Evolutionary conservation across 2,329 filamentous ascomycete species (phyloP).

Genomic region (Arthrobotrys iridis): DNA sequence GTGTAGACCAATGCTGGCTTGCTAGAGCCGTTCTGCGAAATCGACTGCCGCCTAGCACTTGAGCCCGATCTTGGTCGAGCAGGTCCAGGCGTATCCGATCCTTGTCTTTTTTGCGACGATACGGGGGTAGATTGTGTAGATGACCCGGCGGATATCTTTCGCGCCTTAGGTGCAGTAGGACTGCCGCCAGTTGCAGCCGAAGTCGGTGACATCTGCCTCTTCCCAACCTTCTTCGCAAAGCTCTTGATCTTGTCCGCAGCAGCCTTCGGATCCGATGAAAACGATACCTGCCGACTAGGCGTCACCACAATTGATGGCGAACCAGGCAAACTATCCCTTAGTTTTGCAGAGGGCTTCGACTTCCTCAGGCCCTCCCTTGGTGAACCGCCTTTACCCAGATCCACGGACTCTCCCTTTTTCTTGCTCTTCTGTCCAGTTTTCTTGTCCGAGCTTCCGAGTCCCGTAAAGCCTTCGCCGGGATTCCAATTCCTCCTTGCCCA

Average conservation of each 20-base stretch:
- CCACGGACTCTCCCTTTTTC: slow-evolving; percentile 32
- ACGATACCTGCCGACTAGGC: slow-evolving; percentile 47
- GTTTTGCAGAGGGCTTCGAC: slow-evolving; percentile 44
- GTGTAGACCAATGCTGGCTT: slow-evolving; percentile 41
- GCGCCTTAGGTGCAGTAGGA: slow-evolving; percentile 28
- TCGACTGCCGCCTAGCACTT: slow-evolving; percentile 29
- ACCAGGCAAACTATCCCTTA: slow-evolving; percentile 42
- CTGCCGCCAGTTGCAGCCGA: slow-evolving; percentile 2
- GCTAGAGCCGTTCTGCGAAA: slow-evolving; percentile 28
- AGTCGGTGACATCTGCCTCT: slow-evolving; percentile 38
- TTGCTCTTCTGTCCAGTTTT: slow-evolving; percentile 28
- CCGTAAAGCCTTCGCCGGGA: slow-evolving; percentile 60
- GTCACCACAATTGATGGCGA: slow-evolving; percentile 51
- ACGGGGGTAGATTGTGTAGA: slow-evolving; percentile 42
- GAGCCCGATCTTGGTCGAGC: slow-evolving; percentile 40
- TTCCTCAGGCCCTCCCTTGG: slow-evolving; percentile 48
- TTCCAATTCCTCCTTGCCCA: slow-evolving; percentile 69
- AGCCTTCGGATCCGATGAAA: slow-evolving; percentile 45
- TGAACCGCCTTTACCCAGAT: slow-evolving; percentile 40
- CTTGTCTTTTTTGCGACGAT: slow-evolving; percentile 38
- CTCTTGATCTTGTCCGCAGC: slow-evolving; percentile 50
- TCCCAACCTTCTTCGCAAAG: slow-evolving; percentile 49
- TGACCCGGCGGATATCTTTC: slow-evolving; percentile 41
- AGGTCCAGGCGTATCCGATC: slow-evolving; percentile 43
- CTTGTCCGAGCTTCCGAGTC: slow-evolving; percentile 6